Base-by-base conservation (phyloP, 176 grass and related monocot species). In the Calamus simplicifolius region DNA sequence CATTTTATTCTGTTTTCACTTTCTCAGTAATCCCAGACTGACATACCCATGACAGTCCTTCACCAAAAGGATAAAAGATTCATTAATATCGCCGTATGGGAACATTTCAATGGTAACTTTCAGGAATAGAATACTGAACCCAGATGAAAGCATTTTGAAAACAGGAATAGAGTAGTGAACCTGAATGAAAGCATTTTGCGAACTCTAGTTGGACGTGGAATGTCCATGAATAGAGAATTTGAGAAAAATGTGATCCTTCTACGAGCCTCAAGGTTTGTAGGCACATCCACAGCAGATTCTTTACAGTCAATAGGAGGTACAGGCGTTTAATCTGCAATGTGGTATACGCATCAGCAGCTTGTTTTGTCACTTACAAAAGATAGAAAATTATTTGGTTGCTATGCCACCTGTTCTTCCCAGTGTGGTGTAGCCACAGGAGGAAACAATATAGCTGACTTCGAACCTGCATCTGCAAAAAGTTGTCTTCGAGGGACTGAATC, bases 171-270 rank as follows among this genome's bases (percentile, higher is more conserved):
- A 50, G 61, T 30, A 75, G 0, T 60, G 55, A 79, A 96, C 92
- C 92, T 96, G 83, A 90, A 96, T 56, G 92, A 88, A 19, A 96
- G 69, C 92, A 96, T 96, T 81, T 96, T 96, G 43, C 87, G 71
- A 57, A 96, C 83, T 68, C 81, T 76, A 80, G 92, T 86, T 54
- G 92, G 86, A 56, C 87, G 83, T 57, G 92, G 92, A 69, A 96
- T 96, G 56, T 90, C 87, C 92, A 96, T 96, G 75, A 96, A 96
- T 61, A 96, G 75, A 56, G 92, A 96, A 75, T 96, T 96, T 66
- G 92, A 82, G 57, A 96, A 96, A 79, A 96, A 90, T 69, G 86
- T 81, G 77, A 96, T 96, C 72, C 92, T 90, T 52, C 87, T 77
- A 58, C 92, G 84, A 61, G 92, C 92, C 82, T 96, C 92, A 63